Evolutionary conservation across 805 yeast species (phyloP).

Genomic region (Saccharomycopsis guyanensis): DNA sequence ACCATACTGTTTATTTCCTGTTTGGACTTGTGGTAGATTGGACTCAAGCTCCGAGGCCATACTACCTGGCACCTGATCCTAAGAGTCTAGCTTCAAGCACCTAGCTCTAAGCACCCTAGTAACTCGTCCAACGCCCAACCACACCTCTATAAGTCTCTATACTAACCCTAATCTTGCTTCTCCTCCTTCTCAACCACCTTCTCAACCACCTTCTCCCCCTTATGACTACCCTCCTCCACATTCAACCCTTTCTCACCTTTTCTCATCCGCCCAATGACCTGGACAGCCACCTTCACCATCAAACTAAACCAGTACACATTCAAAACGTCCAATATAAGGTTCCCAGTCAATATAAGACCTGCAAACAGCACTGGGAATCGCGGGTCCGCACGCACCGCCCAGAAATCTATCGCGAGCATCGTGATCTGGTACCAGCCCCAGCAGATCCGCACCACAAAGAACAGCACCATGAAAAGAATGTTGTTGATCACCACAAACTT

Average conservation of each 20-base stretch:
- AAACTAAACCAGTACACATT: slow-evolving; percentile 76
- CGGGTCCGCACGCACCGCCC: slow-evolving; percentile 31
- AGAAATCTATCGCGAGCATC: slow-evolving; percentile 41
- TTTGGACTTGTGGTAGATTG: too few species aligned
- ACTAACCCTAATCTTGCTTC: too few species aligned
- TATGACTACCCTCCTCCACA: slow-evolving; percentile 19
- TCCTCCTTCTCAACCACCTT: neutral
- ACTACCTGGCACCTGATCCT: too few species aligned
- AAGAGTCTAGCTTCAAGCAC: too few species aligned
- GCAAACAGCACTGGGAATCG: slow-evolving; percentile 38
- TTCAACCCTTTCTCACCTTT: slow-evolving; percentile 21
- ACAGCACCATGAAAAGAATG: slow-evolving; percentile 49
- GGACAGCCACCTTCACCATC: slow-evolving; percentile 60
- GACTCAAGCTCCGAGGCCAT: too few species aligned
- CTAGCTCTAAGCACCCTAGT: too few species aligned
- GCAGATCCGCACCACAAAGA: slow-evolving; percentile 64
- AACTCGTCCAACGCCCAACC: too few species aligned
- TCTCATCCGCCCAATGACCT: slow-evolving; percentile 30
- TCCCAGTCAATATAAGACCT: slow-evolving; percentile 33
- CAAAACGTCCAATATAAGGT: slow-evolving; percentile 52
- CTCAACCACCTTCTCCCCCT: slow-evolving; percentile 1
- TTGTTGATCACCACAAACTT: slow-evolving; percentile 56
- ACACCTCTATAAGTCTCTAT: too few species aligned
- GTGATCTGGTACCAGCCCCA: slow-evolving; percentile 76
- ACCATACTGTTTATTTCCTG: too few species aligned